phyloP scores from a whole-genome alignment of 176 grass and related monocot species.

The Carex myosuroides region DNA sequence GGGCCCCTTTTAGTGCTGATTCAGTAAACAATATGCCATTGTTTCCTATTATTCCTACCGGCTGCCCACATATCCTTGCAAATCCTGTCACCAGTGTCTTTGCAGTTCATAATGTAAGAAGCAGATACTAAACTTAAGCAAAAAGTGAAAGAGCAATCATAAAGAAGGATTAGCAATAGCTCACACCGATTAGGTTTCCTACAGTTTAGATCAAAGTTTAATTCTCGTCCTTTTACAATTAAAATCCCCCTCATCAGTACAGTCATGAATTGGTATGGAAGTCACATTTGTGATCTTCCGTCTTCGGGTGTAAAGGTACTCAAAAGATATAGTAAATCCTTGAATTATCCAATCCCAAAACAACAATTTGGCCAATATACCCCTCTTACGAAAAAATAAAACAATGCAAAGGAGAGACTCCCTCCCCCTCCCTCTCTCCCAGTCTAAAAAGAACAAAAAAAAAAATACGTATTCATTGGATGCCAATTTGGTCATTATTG shows the following conservation, averaged over 20 bases:
- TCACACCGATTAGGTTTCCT: neutral
- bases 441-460: neutral
- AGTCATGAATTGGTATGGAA: neutral
- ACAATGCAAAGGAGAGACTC: neutral
- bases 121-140: neutral
- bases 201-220: neutral
- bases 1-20: slow-evolving; percentile 85
- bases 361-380: neutral
- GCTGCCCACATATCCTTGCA: slow-evolving; percentile 80
- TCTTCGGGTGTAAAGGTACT: neutral
- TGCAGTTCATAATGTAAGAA: slow-evolving; percentile 24
- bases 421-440: neutral
- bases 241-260: neutral
- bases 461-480: neutral
- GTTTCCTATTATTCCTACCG: slow-evolving; percentile 94
- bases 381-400: neutral
- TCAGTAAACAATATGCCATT: slow-evolving; percentile 96
- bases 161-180: neutral
- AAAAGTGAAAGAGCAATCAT: neutral
- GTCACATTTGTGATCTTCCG: neutral
- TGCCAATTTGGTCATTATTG: neutral
- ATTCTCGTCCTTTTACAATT: neutral
- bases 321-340: neutral
- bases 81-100: slow-evolving; percentile 98
- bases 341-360: neutral